These are phyloP conservation scores for Pseudogymnoascus verrucosus DNA, from an alignment of 2,329 filamentous ascomycete genomes.

Conservation along the genomic window DNA sequence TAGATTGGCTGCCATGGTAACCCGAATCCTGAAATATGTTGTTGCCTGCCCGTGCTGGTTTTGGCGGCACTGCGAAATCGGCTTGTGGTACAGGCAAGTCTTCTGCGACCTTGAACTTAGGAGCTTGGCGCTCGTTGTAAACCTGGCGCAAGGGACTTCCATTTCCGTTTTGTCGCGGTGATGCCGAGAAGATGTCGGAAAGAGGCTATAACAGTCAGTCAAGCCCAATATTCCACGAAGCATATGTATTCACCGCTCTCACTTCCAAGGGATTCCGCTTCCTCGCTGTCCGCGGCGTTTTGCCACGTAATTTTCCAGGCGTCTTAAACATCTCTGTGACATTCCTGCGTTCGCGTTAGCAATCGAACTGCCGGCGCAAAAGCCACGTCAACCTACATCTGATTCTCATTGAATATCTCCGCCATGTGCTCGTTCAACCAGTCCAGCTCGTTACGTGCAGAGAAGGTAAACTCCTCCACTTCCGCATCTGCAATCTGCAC, in stretches of 20 bases:
- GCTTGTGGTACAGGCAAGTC: conserved; percentile 32
- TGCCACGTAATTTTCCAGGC: conserved; percentile 72
- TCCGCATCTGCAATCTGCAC: conserved; percentile 70
- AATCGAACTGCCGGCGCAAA: conserved; percentile 13
- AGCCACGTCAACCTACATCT: conserved; percentile 58
- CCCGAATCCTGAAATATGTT: conserved; percentile 52
- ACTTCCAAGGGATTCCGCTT: conserved; percentile 51
- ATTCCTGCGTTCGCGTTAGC: conserved; percentile 50
- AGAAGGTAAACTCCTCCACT: conserved; percentile 86
- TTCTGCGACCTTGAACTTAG: conserved; percentile 52
- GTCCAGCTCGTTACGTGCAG: conserved; percentile 86
- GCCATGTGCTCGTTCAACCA: conserved; percentile 99
- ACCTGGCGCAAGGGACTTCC: conserved; percentile 33
- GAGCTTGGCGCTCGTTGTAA: conserved; percentile 26
- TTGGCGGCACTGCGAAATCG: conserved; percentile 10
- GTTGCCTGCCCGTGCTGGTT: conserved; percentile 19
- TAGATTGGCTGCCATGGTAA: conserved; percentile 58
- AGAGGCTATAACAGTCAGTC: conserved; percentile 41
- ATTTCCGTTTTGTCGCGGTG: conserved; percentile 42
- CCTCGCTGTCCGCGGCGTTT: conserved; percentile 65
- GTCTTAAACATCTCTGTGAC: conserved; percentile 95
- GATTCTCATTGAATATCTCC: conserved; percentile 79
- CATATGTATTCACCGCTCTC: conserved; percentile 49
- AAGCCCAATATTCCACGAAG: conserved; percentile 1
- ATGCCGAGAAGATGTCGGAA: conserved; percentile 50